Conservation (phyloP, 2,329 filamentous ascomycete species). For the Fusarium floridanum region DNA sequence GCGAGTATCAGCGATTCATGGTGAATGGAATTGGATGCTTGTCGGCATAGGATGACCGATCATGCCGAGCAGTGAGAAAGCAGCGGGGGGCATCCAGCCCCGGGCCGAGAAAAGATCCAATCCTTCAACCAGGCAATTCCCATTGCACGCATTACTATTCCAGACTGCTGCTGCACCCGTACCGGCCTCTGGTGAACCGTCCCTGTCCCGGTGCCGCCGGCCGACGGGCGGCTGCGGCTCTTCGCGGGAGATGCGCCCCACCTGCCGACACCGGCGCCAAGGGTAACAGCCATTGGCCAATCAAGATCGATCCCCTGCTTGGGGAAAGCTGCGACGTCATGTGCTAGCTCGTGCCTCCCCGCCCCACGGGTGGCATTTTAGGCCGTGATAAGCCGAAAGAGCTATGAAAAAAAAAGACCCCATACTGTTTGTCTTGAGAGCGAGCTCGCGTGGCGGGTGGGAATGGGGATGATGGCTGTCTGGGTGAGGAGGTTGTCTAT, state of each 20-base stretch:
- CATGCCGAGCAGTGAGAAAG: background rate
- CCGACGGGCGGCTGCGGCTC: slow-evolving; percentile 39
- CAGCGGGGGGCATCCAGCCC: background rate
- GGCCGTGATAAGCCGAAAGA: slow-evolving; percentile 50
- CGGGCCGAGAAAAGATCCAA: background rate
- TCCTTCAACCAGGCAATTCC: background rate
- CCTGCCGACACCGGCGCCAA: slow-evolving; percentile 41
- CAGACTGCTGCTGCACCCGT: background rate
- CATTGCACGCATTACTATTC: background rate
- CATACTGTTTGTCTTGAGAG: no score
- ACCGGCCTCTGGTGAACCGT: background rate
- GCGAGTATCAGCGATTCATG: slow-evolving; percentile 1
- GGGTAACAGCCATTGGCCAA: slow-evolving; percentile 44
- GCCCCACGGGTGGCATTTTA: slow-evolving; percentile 31
- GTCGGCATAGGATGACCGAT: background rate
- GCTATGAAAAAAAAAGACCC: background rate
- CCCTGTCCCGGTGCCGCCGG: background rate
- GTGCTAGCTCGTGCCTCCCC: slow-evolving; percentile 32
- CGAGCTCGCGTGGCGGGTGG: slow-evolving; percentile 8
- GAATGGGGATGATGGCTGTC: background rate
- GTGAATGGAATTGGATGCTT: background rate
- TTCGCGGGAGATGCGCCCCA: slow-evolving; percentile 38
- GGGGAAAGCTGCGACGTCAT: slow-evolving; percentile 42
- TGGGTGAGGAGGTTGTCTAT: slow-evolving; percentile 1
- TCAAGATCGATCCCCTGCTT: slow-evolving; percentile 20